Base-by-base conservation (phyloP, 2,329 filamentous ascomycete species). In the Beauveria sp. region DNA sequence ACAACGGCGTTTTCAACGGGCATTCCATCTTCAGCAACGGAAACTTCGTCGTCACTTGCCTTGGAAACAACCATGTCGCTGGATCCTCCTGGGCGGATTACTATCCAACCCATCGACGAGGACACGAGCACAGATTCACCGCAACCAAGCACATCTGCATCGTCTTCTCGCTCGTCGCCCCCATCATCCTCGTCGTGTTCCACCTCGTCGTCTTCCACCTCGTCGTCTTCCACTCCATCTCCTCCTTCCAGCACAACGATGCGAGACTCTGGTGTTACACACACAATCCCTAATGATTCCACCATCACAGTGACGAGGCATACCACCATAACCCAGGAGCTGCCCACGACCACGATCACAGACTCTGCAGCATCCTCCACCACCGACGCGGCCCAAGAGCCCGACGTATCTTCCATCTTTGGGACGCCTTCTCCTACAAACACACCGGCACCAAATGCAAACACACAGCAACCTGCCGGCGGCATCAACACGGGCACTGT, bases 201-300 rank as follows among this genome's bases (percentile, higher is more conserved):
- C 22, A 43, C 55, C 10, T 28, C 22, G 9, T 30, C 34, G 2
- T 50, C 46, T 20, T n/a, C 55, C 22, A 24, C 34, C 30, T 24
- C 22, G 9, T 30, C 34, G 2, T 50, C 46, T 20, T n/a, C 55
- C 22, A 24, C 34, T 24, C 2, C 51, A 41, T 37, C 62, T 20
- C 5, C 40, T n/a, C 34, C 55, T 9, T 55, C 61, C 22, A 63
- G 43, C 26, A 55, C 50, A 26, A 3, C 68, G 1, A 71, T 68
- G 67, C 72, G 72, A 12, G 74, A 75, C 63, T 75, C 73, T 12
- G 72, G 73, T 22, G 68, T 68, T 55, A 76, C 73, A 22, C 70
- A 69, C 51, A 75, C 72, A 8, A 69, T 76, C 44, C 70, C 72
- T 7, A 75, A 74, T 59, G 66, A 68, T 40, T 67, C 68, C 3